Conservation (phyloP, 805 yeast genomes). For the Candida odintsovae region DNA sequence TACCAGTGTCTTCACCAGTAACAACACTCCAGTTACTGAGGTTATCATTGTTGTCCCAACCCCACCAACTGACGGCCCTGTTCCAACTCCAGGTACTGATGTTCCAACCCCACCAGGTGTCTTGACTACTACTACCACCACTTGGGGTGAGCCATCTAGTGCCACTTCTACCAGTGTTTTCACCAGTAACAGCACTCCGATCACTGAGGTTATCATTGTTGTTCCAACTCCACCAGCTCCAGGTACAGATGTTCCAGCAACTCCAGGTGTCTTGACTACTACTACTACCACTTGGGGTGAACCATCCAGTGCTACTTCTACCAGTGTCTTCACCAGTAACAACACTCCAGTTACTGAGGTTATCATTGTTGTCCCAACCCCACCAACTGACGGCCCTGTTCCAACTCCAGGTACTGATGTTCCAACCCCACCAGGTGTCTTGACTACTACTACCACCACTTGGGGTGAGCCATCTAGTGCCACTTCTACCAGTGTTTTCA, state of each 20-base stretch:
- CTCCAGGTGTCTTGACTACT: background rate
- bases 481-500: background rate
- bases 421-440: background rate
- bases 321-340: background rate
- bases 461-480: background rate
- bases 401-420: too few species aligned
- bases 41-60: background rate
- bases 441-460: background rate
- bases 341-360: background rate
- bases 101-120: background rate
- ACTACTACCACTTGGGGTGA: background rate
- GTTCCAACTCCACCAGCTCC: background rate
- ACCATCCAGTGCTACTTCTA: background rate
- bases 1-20: background rate
- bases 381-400: background rate
- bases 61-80: background rate
- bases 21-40: background rate
- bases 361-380: background rate
- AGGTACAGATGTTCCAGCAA: background rate
- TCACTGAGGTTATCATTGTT: too few species aligned
- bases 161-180: background rate
- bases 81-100: too few species aligned
- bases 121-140: background rate
- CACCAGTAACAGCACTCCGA: background rate
- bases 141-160: background rate